Evolutionary conservation across 2,329 filamentous ascomycete species (phyloP).

Genomic region (Trichoderma gracile): DNA sequence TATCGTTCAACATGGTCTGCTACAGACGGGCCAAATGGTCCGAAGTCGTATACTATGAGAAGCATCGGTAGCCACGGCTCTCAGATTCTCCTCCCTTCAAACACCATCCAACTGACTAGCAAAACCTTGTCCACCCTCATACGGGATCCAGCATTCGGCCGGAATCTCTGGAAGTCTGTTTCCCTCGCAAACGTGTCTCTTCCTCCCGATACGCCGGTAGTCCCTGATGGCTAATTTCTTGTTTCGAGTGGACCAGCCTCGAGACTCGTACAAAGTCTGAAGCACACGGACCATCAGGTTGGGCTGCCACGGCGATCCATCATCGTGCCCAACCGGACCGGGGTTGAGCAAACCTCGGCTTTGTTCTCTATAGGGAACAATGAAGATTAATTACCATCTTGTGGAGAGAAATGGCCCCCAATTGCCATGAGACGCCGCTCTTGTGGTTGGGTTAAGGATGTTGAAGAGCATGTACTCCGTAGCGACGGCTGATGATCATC

Average conservation of each 20-base stretch:
- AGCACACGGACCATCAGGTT: neutral
- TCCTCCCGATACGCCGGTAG: neutral
- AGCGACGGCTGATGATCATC: no score
- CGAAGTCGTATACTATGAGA: neutral
- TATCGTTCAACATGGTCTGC: neutral
- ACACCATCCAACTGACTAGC: conserved; percentile 3
- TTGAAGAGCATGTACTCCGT: no score
- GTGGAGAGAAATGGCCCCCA: neutral
- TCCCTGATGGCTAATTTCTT: neutral
- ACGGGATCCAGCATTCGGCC: neutral
- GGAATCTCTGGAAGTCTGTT: no score
- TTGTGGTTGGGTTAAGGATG: no score
- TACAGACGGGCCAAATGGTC: neutral
- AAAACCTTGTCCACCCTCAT: conserved; percentile 6
- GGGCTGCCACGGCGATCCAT: conserved; percentile 15
- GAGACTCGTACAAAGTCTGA: neutral
- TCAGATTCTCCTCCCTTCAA: neutral
- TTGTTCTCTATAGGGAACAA: neutral
- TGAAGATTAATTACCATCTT: no score
- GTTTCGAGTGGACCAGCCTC: conserved; percentile 3
- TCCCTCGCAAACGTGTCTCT: neutral
- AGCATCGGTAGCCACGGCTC: neutral
- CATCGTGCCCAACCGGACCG: conserved; percentile 22
- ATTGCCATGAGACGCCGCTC: no score
- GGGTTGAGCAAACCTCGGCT: conserved; percentile 11